phyloP scores from a whole-genome alignment of 2,329 filamentous ascomycete genomes.

The Xylaria sp. region DNA sequence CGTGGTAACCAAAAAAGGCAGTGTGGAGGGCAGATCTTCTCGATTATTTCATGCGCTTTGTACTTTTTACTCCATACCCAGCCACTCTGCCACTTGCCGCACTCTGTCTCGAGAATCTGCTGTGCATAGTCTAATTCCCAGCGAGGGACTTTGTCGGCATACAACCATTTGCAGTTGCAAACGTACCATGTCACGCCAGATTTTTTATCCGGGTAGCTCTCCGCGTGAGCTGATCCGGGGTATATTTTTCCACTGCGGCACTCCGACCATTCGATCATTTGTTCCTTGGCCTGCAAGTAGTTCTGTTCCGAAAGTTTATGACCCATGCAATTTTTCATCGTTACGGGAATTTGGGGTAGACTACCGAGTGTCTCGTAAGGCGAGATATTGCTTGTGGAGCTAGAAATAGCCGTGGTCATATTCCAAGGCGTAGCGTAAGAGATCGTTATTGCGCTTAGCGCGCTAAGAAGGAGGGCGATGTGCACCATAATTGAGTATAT shows the following conservation, averaged over 20 bases:
- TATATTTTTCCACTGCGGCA: background rate
- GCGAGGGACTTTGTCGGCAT: background rate
- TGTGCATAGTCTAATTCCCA: conserved; percentile 15
- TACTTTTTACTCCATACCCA: conserved; percentile 26
- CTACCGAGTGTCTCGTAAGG: background rate
- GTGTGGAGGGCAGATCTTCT: background rate
- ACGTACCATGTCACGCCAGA: conserved; percentile 12
- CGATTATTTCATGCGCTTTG: background rate
- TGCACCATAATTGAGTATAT: background rate
- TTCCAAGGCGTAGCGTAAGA: background rate
- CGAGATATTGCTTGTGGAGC: background rate
- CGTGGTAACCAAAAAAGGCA: background rate
- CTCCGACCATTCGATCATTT: background rate
- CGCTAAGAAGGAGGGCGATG: background rate
- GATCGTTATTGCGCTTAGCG: background rate
- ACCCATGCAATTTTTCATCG: conserved; percentile 3
- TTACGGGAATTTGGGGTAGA: background rate
- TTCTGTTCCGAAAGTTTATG: background rate
- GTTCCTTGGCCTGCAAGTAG: background rate
- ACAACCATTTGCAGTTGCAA: conserved; percentile 17
- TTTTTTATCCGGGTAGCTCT: background rate
- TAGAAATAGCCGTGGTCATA: background rate
- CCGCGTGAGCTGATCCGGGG: background rate
- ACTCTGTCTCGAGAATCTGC: background rate
- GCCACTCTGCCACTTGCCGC: conserved; percentile 20